These are phyloP conservation scores for Prunus kanzakura DNA, from an alignment of 306 rosid genomes.

Conservation along the genomic window DNA sequence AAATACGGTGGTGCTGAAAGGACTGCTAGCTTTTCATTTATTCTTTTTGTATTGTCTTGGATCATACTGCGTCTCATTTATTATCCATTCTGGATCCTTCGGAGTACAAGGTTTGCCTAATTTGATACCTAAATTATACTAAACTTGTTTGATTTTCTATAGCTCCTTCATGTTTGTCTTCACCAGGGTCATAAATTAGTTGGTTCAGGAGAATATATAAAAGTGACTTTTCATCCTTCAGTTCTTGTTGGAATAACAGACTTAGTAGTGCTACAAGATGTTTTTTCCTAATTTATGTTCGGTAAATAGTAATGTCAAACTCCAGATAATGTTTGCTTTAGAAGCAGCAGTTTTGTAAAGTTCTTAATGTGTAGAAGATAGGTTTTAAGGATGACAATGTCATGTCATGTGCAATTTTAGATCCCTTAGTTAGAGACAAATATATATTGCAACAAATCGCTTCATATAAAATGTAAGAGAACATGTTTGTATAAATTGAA, in stretches of 20 bases:
- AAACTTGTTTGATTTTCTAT: conserved; percentile 11
- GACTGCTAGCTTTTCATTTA: conserved; percentile 74
- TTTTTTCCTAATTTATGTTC: too few relatives aligned
- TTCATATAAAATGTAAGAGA: background rate
- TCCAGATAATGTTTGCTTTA: too few relatives aligned
- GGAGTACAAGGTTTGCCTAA: conserved; percentile 85
- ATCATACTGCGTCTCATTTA: conserved; percentile 74
- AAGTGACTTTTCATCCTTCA: background rate
- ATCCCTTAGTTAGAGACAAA: background rate
- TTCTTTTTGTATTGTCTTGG: conserved; percentile 76
- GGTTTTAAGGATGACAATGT: too few relatives aligned
- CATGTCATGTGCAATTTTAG: too few relatives aligned
- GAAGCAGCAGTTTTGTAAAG: too few relatives aligned
- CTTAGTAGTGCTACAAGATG: background rate
- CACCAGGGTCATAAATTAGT: background rate
- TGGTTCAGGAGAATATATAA: conserved; percentile 6
- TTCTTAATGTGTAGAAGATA: too few relatives aligned
- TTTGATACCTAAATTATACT: background rate
- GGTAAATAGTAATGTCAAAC: too few relatives aligned
- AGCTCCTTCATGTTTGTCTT: background rate
- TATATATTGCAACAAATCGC: background rate
- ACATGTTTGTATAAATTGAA: background rate
- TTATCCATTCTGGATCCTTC: conserved; percentile 88
- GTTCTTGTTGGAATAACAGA: background rate
- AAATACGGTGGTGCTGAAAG: conserved; percentile 79